These are phyloP conservation scores for Ramalina peruviana DNA, from an alignment of 495 filamentous ascomycete genomes.

Conservation along the genomic window DNA sequence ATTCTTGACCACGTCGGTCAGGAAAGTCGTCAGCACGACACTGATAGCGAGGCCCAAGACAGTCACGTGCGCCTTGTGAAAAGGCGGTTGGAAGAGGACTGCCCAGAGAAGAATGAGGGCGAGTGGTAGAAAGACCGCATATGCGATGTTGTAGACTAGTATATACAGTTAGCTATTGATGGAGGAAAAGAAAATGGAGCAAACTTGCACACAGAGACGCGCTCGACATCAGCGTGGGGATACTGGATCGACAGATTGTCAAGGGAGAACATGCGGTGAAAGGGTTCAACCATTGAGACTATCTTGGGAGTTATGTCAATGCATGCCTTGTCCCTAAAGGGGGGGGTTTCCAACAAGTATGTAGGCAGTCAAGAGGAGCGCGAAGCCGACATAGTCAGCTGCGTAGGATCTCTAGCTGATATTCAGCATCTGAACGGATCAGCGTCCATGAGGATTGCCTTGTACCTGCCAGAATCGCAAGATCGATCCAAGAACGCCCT, in stretches of 20 bases:
- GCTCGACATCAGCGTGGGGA: conserved; percentile 72
- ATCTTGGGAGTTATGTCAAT: conserved; percentile 30
- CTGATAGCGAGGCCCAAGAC: conserved; percentile 66
- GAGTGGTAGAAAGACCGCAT: conserved; percentile 59
- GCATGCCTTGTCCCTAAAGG: neutral
- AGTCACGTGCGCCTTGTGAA: conserved; percentile 77
- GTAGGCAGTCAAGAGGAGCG: conserved; percentile 51
- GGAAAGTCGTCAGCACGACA: conserved; percentile 60
- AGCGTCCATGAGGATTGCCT: neutral
- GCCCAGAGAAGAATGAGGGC: conserved; percentile 51
- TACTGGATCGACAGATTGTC: conserved; percentile 73
- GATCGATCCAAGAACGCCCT: conserved; percentile 22
- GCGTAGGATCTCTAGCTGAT: conserved; percentile 56
- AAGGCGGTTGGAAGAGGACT: conserved; percentile 38
- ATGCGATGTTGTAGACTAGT: conserved; percentile 60
- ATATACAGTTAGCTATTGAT: conserved; percentile 6
- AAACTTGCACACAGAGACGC: conserved; percentile 61
- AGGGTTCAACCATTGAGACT: conserved; percentile 62
- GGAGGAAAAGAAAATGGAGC: neutral
- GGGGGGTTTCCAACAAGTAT: conserved; percentile 36
- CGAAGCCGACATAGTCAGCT: conserved; percentile 72
- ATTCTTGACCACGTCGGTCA: conserved; percentile 91
- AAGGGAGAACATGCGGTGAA: conserved; percentile 65
- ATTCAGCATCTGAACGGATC: neutral
- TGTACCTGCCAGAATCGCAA: conserved; percentile 29